Evolutionary conservation across 2,329 filamentous ascomycete genomes (phyloP), one percentile per base, ranked within the genome.

Genomic region (Byssoonygena ceratinophila): DNA sequence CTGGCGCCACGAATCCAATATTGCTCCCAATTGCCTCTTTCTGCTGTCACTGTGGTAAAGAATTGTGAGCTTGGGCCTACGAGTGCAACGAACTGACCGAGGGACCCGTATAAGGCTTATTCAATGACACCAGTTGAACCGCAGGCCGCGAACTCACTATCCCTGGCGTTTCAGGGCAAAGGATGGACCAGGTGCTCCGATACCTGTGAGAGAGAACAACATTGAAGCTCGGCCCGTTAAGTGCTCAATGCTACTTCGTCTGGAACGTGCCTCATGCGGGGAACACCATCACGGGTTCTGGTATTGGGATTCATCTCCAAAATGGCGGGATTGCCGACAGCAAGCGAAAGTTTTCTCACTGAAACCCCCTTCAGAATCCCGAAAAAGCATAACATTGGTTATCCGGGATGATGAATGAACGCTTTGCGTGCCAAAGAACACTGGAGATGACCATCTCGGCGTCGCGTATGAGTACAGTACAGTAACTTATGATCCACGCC

Each of bases 321-420:
- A n/a, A 22, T 18, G 27, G 27, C 29, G 34, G 31, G 7, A 29
- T 34, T 34, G 29, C 43, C 43, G 43, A 34, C 20, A 34, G 29
- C 43, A 46, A 46, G 29, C 44, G 44, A 46, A 23, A 14, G 16
- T 34, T 46, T 22, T 46, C 44, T n/a, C 29, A 14, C 31, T 31
- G 43, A 36, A 46, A 46, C 44, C 14, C 20, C 27, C 41, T 45
- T 25, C 25, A 32, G 41, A 29, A 44, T 44, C n/a, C 40, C 37
- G 12, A 18, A 45, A 45, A 45, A 45, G 41, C 41, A 45, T 45
- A 20, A 45, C 32, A 27, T 7, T 9, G 6, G n/a, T n/a, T n/a
- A n/a, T 43, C 12, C 22, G 4, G 20, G 11, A 32, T 27, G 27
- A 18, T 27, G n/a, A 32, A 45, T 23, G 43, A 45, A 32, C 32